Evolutionary conservation across 1,284 basidiomycete species (phyloP).

Genomic region (Coniferiporia sulphurascens): DNA sequence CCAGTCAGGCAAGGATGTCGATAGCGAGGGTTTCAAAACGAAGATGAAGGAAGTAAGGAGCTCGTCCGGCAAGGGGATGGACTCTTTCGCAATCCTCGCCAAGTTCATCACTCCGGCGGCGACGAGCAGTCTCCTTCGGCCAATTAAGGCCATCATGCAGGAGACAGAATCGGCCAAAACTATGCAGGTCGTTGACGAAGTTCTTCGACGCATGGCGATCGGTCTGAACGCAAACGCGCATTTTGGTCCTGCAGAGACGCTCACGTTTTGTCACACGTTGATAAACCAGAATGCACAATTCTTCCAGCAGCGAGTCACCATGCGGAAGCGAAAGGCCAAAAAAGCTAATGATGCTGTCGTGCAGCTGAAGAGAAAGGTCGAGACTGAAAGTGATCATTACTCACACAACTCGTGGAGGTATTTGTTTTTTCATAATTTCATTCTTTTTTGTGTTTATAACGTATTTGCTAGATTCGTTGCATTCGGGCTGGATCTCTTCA

Average conservation of each 20-base stretch:
- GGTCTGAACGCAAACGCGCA: slow-evolving; percentile 84
- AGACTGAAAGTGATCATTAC: slow-evolving; percentile 64
- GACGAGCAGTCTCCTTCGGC: slow-evolving; percentile 75
- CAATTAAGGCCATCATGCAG: slow-evolving; percentile 82
- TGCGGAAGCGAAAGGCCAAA: slow-evolving; percentile 31
- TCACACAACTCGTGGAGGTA: slow-evolving; percentile 81
- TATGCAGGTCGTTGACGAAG: slow-evolving; percentile 88
- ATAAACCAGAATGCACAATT: slow-evolving; percentile 90
- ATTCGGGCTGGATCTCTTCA: slow-evolving; percentile 91
- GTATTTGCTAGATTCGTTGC: slow-evolving; percentile 70
- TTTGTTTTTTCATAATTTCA: slow-evolving; percentile 24
- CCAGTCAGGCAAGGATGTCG: slow-evolving; percentile 86
- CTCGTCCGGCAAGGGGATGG: slow-evolving; percentile 75
- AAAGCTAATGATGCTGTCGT: slow-evolving; percentile 62
- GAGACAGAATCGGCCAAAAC: slow-evolving; percentile 80
- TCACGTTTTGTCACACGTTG: slow-evolving; percentile 85
- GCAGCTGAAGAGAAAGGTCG: slow-evolving; percentile 68
- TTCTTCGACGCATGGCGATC: slow-evolving; percentile 75
- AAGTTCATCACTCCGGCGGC: slow-evolving; percentile 70
- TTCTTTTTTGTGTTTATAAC: slow-evolving; percentile 6
- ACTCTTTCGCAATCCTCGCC: slow-evolving; percentile 81
- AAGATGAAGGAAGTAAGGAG: slow-evolving; percentile 88
- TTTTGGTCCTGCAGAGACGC: slow-evolving; percentile 66
- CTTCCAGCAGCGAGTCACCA: slow-evolving; percentile 46
- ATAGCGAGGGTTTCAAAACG: slow-evolving; percentile 89